Base-by-base conservation (phyloP, 1,139 yeast species). In the Wickerhamomyces sp. region DNA sequence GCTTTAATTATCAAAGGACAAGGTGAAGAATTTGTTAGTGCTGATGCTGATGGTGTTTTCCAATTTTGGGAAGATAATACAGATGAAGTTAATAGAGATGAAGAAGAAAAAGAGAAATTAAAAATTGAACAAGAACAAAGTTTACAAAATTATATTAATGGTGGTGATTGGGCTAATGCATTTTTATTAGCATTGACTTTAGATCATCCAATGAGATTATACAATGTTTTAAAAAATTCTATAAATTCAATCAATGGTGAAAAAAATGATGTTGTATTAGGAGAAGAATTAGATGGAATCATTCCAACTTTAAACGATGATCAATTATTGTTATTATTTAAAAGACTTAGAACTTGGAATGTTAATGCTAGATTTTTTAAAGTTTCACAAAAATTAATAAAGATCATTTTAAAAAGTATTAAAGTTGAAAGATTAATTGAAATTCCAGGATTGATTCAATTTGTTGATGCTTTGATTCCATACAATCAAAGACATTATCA, bases 31-130 rank as follows among this genome's bases (percentile, higher is more conserved):
- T 75, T 93, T 48, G 78, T 88, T 1, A 79, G 90, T 46, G 98
- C 96, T 1, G 98, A 94, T 64, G 97, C 96, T 1, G 98, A 93
- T 65, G 96, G 98, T 44, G 84, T 88, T 40, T 76, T 93, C 52
- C 86, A 88, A 41, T 72, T 86, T 40, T 93, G 99, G 99, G 71
- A 72, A 46, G 99, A 93, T 65, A 82, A 84, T 58, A 87, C 96
- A 2, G 91, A 81, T 48, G 89, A 84, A 59, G 75, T 72, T 45
- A 73, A 72, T 48, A 75, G 73, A 50, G 78, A 76, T 52, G 68
- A 67, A 40, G 60, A 65, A 37, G 77, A 73, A 51, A 71, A 72
- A 47, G 74, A 75, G 42, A 84, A 79, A 52, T 59, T 69, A 45
- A 77, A 75, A 55, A 78, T 93, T 14, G 98, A 91, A 64, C 85